Base-by-base conservation (phyloP, 2,329 filamentous ascomycete genomes). In the Fusarium hostae region DNA sequence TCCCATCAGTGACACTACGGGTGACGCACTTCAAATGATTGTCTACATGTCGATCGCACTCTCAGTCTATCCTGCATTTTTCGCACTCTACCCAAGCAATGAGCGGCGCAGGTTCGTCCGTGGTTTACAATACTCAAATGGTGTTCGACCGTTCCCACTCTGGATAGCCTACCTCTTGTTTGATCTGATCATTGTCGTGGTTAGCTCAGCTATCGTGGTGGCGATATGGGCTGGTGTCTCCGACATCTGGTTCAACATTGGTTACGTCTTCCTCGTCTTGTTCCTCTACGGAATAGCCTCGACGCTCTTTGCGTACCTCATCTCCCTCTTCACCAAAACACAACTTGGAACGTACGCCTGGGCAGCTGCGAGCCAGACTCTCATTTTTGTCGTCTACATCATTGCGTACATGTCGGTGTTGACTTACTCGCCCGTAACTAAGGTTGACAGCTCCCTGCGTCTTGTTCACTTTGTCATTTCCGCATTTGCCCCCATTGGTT, bases 81-180 rank as follows among this genome's bases (percentile, higher is more conserved):
- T 97, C 75, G 89, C 93, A 1, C 84, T 98, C 8, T 98, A 98
- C 77, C 93, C 94, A 1, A 97, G 94, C n/a, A 85, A 92, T 32
- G 95, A 98, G 80, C 88, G 94, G 30, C 84, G 94, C 15, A 85
- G 90, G 54, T 92, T 94, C 71, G 93, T 98, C 28, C 89, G 95
- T 56, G 92, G 92, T 20, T 84, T 98, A 34, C 92, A 98, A 80
- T 98, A 97, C 81, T 97, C 93, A 59, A 98, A 97, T 77, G 95
- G 95, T 50, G 94, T 97, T 32, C 87, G 93, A 16, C 91, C 93
- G 1, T 84, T 93, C 12, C 94, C 94, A 1, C 84, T 98, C 3
- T 98, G 95, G 95, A 81, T 93, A 9, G 93, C 95, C 3, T 97
- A 98, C 77, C 85, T 92, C 2, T 77, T 85, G 1, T 97, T 97